Base-by-base conservation (phyloP, 2,329 filamentous ascomycete genomes). In the Pseudogymnoascus sp. region DNA sequence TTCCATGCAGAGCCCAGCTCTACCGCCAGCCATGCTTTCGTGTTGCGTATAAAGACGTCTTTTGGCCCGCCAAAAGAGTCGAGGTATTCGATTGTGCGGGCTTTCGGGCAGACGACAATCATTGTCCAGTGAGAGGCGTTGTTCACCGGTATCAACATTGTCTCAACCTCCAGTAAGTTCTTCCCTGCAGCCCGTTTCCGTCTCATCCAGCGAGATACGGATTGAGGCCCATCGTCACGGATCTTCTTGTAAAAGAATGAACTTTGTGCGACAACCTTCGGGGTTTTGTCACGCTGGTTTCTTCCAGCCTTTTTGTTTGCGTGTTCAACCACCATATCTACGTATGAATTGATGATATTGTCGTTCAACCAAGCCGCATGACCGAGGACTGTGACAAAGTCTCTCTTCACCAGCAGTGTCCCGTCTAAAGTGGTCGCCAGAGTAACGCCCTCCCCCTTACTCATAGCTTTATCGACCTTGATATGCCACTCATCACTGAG, bases 101-200 rank as follows among this genome's bases (percentile, higher is more conserved):
- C 80, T 12, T 77, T 74, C 0, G 88, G 88, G 1, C 84, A 82
- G 62, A 93, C 80, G 11, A 88, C 82, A 2, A 90, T 75, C 11
- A 92, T 75, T 0, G 87, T 90, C 90, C 90, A 93, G 72, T 93
- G 90, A 4, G 73, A 76, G 23, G 80, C 77, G 73, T 86, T 88
- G 59, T 60, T 60, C 64, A 92, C 84, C 0, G 90, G 90, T 38
- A 92, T 79, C 42, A 92, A 79, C 21, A 92, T 77, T 0, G 85
- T 83, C 59, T 91, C 83, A 18, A 88, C 79, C n/a, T 83, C 72
- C 5, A 90, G 74, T 28, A 91, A 80, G 62, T 88, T 86, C 8
- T 77, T 74, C n/a, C 82, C 82, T 3, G 78, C 78, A 50, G 88
- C 78, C 6, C 83, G 82, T 69, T 77, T 77, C 31, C 84, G 79